Base-by-base conservation (phyloP, 306 rosid species). In the Prunus mira region DNA sequence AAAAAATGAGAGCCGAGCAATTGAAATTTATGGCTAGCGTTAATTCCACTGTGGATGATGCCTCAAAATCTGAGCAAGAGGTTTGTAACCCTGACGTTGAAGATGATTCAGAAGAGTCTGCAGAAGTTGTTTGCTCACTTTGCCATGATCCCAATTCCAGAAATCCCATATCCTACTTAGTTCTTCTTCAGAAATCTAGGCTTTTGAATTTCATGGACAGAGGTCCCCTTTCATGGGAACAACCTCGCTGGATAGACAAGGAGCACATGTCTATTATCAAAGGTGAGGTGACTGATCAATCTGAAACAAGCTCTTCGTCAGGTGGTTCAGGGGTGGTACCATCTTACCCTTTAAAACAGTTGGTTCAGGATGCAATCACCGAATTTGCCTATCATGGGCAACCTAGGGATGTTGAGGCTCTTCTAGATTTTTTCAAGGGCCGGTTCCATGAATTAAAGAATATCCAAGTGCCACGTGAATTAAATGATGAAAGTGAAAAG, bases 171-270 rank as follows among this genome's bases (percentile, higher is more conserved):
- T 88, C 99, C 46, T 89, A 84, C 86, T 84, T 96, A 83, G 80
- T 88, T 82, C 96, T 92, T 79, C 91, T 96, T 79, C 99, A 91
- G 90, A 96, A 88, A 86, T 96, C 99, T 24, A 92, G 89, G 89
- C 98, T 92, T 77, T 88, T 86, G 92, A 91, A 93, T 86, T 92
- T 84, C 17, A 84, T 92, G 61, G 87, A 89, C 71, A 79, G 88
- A 79, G 96, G 93, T 71, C 89, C 93, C 41, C 84, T 76, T 24
- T 91, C 97, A 74, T 92, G 99, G 98, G 86, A 84, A 27, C 86
- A 81, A 76, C 87, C 86, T 82, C 15, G 32, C 74, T 77, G 9
- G 72, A 78, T 78, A 68, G 87, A 85, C 79, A 84, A 89, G 78
- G 89, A 82, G 81, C 85, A 65, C 32, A 68, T 54, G 67, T 73